phyloP scores from a whole-genome alignment of 768 basidiomycete genomes.

The Tricholoma sp. region DNA sequence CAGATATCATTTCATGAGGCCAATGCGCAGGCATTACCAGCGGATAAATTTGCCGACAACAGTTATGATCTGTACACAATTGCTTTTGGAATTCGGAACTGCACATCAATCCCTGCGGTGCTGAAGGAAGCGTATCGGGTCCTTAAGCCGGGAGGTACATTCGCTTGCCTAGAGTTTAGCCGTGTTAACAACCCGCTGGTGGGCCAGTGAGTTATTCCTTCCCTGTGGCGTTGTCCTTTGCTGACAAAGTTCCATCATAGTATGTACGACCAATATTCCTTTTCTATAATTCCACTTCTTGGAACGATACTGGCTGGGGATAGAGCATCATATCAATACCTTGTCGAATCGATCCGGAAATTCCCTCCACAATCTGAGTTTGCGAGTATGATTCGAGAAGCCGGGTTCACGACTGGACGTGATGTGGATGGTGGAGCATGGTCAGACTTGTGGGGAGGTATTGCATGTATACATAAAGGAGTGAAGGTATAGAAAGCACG shows the following conservation, averaged over 20 bases:
- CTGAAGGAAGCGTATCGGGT: slow-evolving; percentile 89
- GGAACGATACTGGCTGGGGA: slow-evolving; percentile 98
- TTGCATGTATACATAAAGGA: slow-evolving; percentile 80
- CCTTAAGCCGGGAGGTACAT: slow-evolving; percentile 92
- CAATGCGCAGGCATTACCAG: slow-evolving; percentile 80
- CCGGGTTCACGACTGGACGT: slow-evolving; percentile 72
- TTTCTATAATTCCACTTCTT: slow-evolving; percentile 88
- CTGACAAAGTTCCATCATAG: slow-evolving; percentile 35
- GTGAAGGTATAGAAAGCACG: slow-evolving; percentile 59
- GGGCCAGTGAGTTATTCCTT: slow-evolving; percentile 57
- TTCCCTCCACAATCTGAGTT: slow-evolving; percentile 90
- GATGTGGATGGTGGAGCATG: slow-evolving; percentile 81
- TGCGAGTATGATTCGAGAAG: slow-evolving; percentile 81
- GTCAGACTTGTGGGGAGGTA: slow-evolving; percentile 82
- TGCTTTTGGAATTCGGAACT: slow-evolving; percentile 97
- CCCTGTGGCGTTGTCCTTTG: neutral
- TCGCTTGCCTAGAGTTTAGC: slow-evolving; percentile 96
- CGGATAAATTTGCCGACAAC: slow-evolving; percentile 66
- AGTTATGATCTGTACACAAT: slow-evolving; percentile 97
- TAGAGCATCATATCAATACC: slow-evolving; percentile 92
- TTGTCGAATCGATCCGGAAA: slow-evolving; percentile 93
- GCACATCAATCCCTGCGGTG: slow-evolving; percentile 87
- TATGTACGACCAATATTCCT: slow-evolving; percentile 92
- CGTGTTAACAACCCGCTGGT: slow-evolving; percentile 86
- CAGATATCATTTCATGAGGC: slow-evolving; percentile 91